These are phyloP conservation scores for Lanmaoa rubissima DNA, from an alignment of 768 basidiomycete genomes.

Conservation along the genomic window DNA sequence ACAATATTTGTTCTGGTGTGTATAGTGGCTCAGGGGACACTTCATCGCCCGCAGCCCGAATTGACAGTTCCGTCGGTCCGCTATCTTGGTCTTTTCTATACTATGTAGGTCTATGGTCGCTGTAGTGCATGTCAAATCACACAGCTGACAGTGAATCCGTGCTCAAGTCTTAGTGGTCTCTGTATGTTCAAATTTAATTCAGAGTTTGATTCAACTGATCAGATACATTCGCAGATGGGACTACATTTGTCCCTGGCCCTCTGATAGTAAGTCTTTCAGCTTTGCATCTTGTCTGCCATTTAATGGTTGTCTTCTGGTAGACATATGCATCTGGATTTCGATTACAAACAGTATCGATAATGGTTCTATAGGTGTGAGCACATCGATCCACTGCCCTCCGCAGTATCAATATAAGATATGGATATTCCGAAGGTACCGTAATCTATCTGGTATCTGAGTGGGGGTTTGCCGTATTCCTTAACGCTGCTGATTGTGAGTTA, in stretches of 20 bases:
- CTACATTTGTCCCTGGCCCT: neutral
- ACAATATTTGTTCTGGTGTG: conserved; percentile 6
- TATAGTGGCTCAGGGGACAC: neutral
- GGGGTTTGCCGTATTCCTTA: too few relatives aligned
- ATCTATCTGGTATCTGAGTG: too few relatives aligned
- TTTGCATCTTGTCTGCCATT: neutral
- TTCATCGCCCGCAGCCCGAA: too few relatives aligned
- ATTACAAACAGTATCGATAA: neutral
- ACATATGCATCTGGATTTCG: neutral
- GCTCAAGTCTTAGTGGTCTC: neutral
- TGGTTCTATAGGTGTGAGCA: conserved; percentile 6
- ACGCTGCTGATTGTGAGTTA: too few relatives aligned
- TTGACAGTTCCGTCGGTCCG: neutral
- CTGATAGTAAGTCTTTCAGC: neutral
- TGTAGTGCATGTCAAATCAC: too few relatives aligned
- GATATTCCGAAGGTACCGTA: neutral
- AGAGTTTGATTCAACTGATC: neutral
- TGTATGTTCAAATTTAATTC: too few relatives aligned
- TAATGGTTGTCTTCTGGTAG: neutral
- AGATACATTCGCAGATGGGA: neutral
- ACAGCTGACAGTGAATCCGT: neutral
- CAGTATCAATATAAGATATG: neutral
- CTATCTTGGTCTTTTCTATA: conserved; percentile 2
- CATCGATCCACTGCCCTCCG: neutral
- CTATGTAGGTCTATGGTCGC: neutral